A percentile compares a stretch with the other conserved stretches of the same genome.
Conservation (phyloP, 352 stramenopile species). For the Stramenopiles sp. region DNA sequence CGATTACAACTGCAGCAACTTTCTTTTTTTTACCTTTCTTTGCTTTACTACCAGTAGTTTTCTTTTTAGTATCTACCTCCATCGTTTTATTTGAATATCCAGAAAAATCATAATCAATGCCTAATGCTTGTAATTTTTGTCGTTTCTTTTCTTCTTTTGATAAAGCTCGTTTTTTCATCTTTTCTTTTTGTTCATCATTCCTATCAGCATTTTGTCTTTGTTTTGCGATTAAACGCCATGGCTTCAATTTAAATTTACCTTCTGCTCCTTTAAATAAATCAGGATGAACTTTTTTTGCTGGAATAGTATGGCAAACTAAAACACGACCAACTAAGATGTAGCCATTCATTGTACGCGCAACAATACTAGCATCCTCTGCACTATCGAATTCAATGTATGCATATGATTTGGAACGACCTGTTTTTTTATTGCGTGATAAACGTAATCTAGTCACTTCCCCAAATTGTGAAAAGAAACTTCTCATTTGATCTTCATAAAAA, state of each 20-base stretch:
- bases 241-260: constrained; percentile 37
- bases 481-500: constrained; percentile 88
- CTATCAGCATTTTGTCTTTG: constrained; percentile 50
- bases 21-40: background rate
- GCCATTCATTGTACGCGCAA: constrained; percentile 77
- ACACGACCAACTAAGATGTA: constrained; percentile 80
- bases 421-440: constrained; percentile 80
- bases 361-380: constrained; percentile 66
- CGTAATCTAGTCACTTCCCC: constrained; percentile 62
- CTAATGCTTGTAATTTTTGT: constrained; percentile 38
- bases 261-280: constrained; percentile 58
- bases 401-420: constrained; percentile 74
- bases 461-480: constrained; percentile 87
- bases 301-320: constrained; percentile 73
- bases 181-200: constrained; percentile 47
- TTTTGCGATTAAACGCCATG: constrained; percentile 39
- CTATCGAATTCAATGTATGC: constrained; percentile 86
- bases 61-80: background rate
- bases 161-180: constrained; percentile 30
- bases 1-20: too few relatives aligned
- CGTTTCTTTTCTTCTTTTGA: constrained; percentile 49
- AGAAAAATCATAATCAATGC: constrained; percentile 45
- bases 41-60: background rate
- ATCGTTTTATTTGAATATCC: background rate
- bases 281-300: constrained; percentile 53